Percentiles rank a stretch among this genome's conserved stretches.
Evolutionary conservation across 2,329 filamentous ascomycete genomes (phyloP).

Genomic region (Alternaria sp.): DNA sequence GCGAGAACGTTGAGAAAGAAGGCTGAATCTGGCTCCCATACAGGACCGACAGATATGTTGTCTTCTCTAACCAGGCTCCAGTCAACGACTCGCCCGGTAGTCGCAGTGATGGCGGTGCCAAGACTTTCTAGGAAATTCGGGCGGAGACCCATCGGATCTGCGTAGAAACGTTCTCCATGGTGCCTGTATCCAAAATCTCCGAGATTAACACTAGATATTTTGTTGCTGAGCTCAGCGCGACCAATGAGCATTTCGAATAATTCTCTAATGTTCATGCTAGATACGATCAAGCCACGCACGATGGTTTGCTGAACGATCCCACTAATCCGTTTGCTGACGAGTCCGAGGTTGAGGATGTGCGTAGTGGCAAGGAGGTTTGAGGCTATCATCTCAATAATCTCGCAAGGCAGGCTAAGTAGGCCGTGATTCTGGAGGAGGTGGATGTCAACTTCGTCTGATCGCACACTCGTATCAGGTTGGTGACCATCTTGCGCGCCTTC

Average conservation of each 20-base stretch:
- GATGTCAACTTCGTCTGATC: neutral
- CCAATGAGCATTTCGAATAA: constrained; percentile 17
- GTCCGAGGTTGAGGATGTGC: constrained; percentile 16
- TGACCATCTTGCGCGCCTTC: neutral
- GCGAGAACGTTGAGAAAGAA: constrained; percentile 24
- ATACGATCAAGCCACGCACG: constrained; percentile 16
- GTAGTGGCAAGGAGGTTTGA: constrained; percentile 4
- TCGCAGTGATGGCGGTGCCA: constrained; percentile 6
- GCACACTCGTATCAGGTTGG: neutral
- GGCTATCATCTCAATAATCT: constrained; percentile 21
- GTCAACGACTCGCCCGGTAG: neutral
- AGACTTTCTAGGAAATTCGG: neutral
- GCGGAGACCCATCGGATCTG: neutral
- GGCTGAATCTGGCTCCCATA: constrained; percentile 13
- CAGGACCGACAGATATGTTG: neutral
- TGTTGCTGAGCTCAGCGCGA: constrained; percentile 15
- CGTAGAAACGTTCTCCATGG: constrained; percentile 4
- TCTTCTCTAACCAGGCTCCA: constrained; percentile 8
- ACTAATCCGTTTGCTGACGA: constrained; percentile 19
- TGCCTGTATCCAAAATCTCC: constrained; percentile 19
- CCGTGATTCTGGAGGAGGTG: neutral
- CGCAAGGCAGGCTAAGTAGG: constrained; percentile 17
- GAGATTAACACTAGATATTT: constrained; percentile 22
- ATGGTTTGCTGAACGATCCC: constrained; percentile 25
- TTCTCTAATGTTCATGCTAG: constrained; percentile 16